Evolutionary conservation across 176 grass and related monocot species (phyloP), one percentile per base, ranked within the genome.

Genomic region (Paspalum vaginatum): DNA sequence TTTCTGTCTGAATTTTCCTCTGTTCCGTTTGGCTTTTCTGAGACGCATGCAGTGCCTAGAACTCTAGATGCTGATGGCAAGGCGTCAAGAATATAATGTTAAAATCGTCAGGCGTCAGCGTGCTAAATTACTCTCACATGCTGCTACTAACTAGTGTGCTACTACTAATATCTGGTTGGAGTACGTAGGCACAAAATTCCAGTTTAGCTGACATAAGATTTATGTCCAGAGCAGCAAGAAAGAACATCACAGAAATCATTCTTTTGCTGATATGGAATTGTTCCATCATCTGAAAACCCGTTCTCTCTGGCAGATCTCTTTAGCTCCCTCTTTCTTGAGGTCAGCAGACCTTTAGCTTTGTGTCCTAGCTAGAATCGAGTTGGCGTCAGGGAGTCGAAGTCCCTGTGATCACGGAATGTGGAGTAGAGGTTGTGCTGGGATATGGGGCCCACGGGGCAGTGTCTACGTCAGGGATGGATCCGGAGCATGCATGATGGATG

Each of bases 321-420:
- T 61, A 26, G 9, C 57, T 1, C 11, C 57, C 26, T 6, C 1
- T 26, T 61, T 62, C 37, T 37, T 16, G 32, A 41, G 65, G 39
- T 43, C 40, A 44, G 10, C 17, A 21, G 27, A 54, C 20, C 42
- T 74, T 37, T 7, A 22, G 43, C 45, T 24, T 64, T 77, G 57
- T 53, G 22, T 63, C 46, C 55, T 18, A 70, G 50, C 39, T 18
- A 62, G 60, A 84, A 88, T 84, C 86, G 11, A 44, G 68, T 25
- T 84, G 81, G 53, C 87, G 76, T 85, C 63, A 76, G 15, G 48
- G 57, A 76, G 56, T 71, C 13, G 77, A 85, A 85, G 77, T 89
- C 61, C 64, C 54, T 10, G 25, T 22, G 70, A 54, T 17, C 77
- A 85, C 77, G 70, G 20, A 49, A 73, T 65, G 50, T 74, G 24